Conservation (phyloP, 108 stramenopile species). For the Skeletonema marinoi region DNA sequence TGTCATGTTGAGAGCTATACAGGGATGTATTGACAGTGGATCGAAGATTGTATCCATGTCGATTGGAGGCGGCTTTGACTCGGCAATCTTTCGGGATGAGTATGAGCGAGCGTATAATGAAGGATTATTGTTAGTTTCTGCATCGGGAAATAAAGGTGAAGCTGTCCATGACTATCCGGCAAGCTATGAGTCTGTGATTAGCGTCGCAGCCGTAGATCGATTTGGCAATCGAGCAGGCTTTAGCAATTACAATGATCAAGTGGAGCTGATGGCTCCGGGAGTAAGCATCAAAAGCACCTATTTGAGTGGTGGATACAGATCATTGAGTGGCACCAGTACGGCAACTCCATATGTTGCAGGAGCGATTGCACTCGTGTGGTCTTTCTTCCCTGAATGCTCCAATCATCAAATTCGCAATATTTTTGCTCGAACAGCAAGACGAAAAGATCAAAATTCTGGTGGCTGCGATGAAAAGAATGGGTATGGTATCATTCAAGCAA, state of each 20-base stretch:
- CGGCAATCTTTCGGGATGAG: constrained; percentile 13
- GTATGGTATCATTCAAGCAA: constrained; percentile 43
- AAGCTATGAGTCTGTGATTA: constrained; percentile 44
- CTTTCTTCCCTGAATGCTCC: constrained; percentile 44
- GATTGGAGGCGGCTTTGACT: constrained; percentile 38
- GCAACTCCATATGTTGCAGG: constrained; percentile 72
- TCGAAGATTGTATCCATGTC: constrained; percentile 51
- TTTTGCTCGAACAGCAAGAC: constrained; percentile 31
- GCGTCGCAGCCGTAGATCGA: constrained; percentile 51
- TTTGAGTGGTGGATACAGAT: constrained; percentile 24
- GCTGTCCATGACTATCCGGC: constrained; percentile 46
- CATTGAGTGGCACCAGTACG: constrained; percentile 70
- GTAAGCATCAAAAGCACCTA: constrained; percentile 51
- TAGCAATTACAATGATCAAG: constrained; percentile 49
- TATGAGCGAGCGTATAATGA: constrained; percentile 42
- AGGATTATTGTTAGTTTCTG: constrained; percentile 48
- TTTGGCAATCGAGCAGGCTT: constrained; percentile 35
- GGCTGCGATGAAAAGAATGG: constrained; percentile 35
- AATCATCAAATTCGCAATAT: constrained; percentile 55
- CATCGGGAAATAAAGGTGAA: constrained; percentile 54
- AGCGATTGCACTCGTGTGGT: constrained; percentile 55
- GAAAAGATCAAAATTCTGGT: background rate
- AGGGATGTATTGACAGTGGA: constrained; percentile 47
- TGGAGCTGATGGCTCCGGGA: constrained; percentile 69
- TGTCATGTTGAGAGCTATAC: constrained; percentile 25